Conservation (phyloP, 2,329 filamentous ascomycete genomes). For the Didymella lethalis region DNA sequence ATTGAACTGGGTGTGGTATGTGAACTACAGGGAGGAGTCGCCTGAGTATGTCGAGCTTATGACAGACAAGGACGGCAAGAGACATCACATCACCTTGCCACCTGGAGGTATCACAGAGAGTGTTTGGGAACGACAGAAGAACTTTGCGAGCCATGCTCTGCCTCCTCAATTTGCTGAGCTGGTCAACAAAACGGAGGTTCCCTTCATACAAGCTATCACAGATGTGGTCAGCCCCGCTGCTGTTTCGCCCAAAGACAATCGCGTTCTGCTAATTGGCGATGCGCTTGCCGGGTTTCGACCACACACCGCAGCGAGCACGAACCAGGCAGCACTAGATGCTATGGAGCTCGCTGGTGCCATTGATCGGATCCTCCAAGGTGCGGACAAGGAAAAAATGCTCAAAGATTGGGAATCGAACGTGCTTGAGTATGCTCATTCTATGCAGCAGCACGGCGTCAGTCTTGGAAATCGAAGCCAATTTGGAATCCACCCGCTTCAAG, state of each 20-base stretch:
- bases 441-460: slow-evolving; percentile 26
- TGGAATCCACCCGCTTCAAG: slow-evolving; percentile 15
- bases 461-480: slow-evolving; percentile 31
- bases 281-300: slow-evolving; percentile 56
- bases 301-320: slow-evolving; percentile 55
- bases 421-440: slow-evolving; percentile 21
- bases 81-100: slow-evolving; percentile 54
- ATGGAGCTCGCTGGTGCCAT: slow-evolving; percentile 38
- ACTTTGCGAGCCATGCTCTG: slow-evolving; percentile 38
- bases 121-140: slow-evolving; percentile 50
- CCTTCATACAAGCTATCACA: slow-evolving; percentile 56
- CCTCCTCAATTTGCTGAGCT: slow-evolving; percentile 52
- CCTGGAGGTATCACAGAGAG: slow-evolving; percentile 48
- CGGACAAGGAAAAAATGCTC: slow-evolving; percentile 30
- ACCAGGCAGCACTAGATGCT: slow-evolving; percentile 56
- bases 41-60: slow-evolving; percentile 51
- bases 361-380: slow-evolving; percentile 48
- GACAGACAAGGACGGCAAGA: slow-evolving; percentile 52
- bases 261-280: slow-evolving; percentile 57
- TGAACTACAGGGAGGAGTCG: slow-evolving; percentile 49
- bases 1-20: slow-evolving; percentile 59
- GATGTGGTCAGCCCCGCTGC: slow-evolving; percentile 50
- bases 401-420: slow-evolving; percentile 45
- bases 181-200: slow-evolving; percentile 49
- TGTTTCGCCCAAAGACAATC: slow-evolving; percentile 47